Evolutionary conservation across 768 basidiomycete species (phyloP).

Genomic region (Russula sp.): DNA sequence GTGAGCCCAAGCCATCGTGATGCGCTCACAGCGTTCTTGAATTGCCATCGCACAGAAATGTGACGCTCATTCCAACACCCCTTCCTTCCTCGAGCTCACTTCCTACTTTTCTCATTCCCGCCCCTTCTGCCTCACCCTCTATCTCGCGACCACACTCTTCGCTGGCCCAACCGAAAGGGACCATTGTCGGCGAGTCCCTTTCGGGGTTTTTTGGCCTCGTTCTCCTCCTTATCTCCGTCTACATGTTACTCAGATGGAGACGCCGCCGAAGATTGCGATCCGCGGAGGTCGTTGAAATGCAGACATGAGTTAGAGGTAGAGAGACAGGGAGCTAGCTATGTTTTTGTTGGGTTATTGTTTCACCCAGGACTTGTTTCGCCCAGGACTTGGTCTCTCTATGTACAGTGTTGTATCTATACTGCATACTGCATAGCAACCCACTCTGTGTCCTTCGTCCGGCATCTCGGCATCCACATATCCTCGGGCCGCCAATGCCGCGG

Average conservation of each 20-base stretch:
- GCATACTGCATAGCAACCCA: too few relatives aligned
- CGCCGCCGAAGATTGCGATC: not conserved
- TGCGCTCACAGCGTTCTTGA: not conserved
- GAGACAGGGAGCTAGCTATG: not conserved
- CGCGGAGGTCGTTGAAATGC: conserved; percentile 12
- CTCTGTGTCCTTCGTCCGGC: too few relatives aligned
- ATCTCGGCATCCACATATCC: too few relatives aligned
- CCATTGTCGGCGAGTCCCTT: conserved; percentile 21
- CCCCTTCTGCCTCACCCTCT: conserved; percentile 6
- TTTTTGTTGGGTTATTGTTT: not conserved
- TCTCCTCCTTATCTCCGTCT: conserved; percentile 6
- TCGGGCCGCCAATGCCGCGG: not conserved
- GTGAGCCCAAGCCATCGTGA: conserved; percentile 1
- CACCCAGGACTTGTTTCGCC: not conserved
- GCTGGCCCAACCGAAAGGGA: conserved; percentile 21
- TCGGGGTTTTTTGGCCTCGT: conserved; percentile 23
- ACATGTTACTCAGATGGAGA: conserved; percentile 10
- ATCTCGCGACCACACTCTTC: conserved; percentile 2
- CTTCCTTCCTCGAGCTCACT: conserved; percentile 17
- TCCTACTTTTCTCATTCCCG: conserved; percentile 20
- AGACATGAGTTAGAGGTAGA: not conserved
- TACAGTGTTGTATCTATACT: not conserved
- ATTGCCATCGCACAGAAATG: not conserved
- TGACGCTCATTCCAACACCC: conserved; percentile 14
- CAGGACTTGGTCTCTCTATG: not conserved